A percentile compares a stretch with the other conserved stretches of the same genome.
Conservation (phyloP, 805 yeast species). For the Kodamaea laetipori region DNA sequence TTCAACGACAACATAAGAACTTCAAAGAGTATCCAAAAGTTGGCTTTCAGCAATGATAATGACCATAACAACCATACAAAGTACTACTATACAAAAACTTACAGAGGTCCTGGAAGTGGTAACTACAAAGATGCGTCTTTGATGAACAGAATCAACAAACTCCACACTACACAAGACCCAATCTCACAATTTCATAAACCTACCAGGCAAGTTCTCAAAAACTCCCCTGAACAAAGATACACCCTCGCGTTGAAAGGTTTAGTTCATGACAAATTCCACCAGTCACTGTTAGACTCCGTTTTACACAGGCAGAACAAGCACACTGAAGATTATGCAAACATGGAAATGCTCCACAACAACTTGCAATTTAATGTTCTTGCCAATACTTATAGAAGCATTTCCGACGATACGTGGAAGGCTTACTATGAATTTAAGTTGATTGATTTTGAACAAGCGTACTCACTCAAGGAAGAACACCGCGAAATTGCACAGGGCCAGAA, state of each 20-base stretch:
- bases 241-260: slow-evolving; percentile 40
- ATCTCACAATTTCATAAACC: slow-evolving; percentile 22
- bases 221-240: slow-evolving; percentile 16
- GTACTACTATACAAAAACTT: slow-evolving; percentile 42
- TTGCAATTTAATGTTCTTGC: slow-evolving; percentile 42
- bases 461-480: slow-evolving; percentile 19
- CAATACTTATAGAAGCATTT: slow-evolving; percentile 42
- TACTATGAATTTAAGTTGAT: slow-evolving; percentile 41
- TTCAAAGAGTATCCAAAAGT: slow-evolving; percentile 38
- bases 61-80: slow-evolving; percentile 38
- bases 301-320: slow-evolving; percentile 26
- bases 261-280: slow-evolving; percentile 35
- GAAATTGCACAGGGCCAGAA: slow-evolving; percentile 17
- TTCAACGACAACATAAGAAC: slow-evolving; percentile 27
- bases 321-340: slow-evolving; percentile 39
- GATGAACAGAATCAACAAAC: slow-evolving; percentile 40
- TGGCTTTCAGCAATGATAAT: slow-evolving; percentile 37
- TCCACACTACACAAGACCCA: slow-evolving; percentile 26
- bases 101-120: slow-evolving; percentile 49
- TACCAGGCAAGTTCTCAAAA: slow-evolving; percentile 19
- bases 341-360: slow-evolving; percentile 48
- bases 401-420: slow-evolving; percentile 41
- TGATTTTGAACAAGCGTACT: slow-evolving; percentile 40
- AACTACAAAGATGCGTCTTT: slow-evolving; percentile 47
- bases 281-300: slow-evolving; percentile 32